Evolutionary conservation across 2,329 filamentous ascomycete species (phyloP).

Genomic region (Penicillium sp.): DNA sequence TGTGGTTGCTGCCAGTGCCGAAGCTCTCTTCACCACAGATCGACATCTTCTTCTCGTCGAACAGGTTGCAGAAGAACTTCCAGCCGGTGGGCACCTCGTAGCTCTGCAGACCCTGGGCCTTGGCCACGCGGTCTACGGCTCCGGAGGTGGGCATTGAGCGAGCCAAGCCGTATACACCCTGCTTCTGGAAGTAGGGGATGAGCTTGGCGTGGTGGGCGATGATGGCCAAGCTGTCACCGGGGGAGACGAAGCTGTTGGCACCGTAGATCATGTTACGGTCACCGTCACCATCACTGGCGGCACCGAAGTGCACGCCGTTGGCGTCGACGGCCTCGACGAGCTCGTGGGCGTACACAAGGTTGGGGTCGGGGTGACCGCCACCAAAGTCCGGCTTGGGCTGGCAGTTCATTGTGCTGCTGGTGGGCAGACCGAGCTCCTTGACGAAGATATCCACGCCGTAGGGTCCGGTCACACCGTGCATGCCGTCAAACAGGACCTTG

Average conservation of each 20-base stretch:
- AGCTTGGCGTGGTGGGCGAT: conserved; percentile 95
- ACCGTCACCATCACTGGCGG: conserved; percentile 93
- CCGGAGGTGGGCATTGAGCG: conserved; percentile 97
- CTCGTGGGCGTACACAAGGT: conserved; percentile 93
- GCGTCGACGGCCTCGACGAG: conserved; percentile 92
- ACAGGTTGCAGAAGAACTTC: conserved; percentile 98
- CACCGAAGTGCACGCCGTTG: conserved; percentile 89
- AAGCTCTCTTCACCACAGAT: conserved; percentile 99
- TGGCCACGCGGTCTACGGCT: conserved; percentile 91
- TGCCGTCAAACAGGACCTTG: conserved; percentile 93
- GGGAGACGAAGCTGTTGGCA: conserved; percentile 92
- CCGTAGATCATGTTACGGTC: conserved; percentile 99
- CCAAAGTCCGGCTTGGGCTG: conserved; percentile 91
- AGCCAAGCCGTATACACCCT: conserved; percentile 91
- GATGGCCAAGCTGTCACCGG: conserved; percentile 94
- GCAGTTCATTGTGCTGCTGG: conserved; percentile 83
- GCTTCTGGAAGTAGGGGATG: conserved; percentile 97
- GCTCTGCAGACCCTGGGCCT: conserved; percentile 84
- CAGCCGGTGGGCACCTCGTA: conserved; percentile 98
- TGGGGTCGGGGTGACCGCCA: conserved; percentile 95
- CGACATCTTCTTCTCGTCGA: conserved; percentile 91
- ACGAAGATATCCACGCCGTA: conserved; percentile 96
- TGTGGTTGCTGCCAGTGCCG: conserved; percentile 96
- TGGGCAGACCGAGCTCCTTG: conserved; percentile 81
- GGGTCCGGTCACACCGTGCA: conserved; percentile 91